These are phyloP conservation scores for Physcomitrium patens DNA, from an alignment of 225 moss, liverwort and hornwort genomes.

Conservation along the genomic window DNA sequence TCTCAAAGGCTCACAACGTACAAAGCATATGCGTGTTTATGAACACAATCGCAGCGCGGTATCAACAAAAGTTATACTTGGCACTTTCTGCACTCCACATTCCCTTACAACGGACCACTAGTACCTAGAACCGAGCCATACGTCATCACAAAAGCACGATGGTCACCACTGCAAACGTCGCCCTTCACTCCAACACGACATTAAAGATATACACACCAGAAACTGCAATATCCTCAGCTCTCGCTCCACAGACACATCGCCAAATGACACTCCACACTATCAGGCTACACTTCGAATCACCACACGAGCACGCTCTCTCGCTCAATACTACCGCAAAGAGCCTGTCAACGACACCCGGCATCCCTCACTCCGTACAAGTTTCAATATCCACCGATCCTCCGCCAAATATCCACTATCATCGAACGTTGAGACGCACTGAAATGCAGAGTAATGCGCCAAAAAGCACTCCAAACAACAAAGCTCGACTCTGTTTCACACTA, in stretches of 20 bases:
- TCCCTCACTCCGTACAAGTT: neutral
- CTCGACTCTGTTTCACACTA: neutral
- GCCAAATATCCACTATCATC: neutral
- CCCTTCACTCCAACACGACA: neutral
- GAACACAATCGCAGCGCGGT: neutral
- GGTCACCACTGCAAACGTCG: neutral
- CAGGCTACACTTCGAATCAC: neutral
- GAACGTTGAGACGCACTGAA: neutral
- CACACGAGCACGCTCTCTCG: neutral
- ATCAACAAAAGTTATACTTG: neutral
- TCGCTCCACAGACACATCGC: neutral
- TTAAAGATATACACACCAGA: neutral
- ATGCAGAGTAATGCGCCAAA: neutral
- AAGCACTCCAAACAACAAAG: neutral
- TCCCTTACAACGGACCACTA: neutral
- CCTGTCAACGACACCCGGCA: neutral
- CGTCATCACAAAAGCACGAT: neutral
- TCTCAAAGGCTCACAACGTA: neutral
- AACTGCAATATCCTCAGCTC: conserved; percentile 14
- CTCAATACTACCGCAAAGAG: neutral
- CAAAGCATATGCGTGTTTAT: neutral
- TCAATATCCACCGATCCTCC: neutral
- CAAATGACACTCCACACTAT: neutral
- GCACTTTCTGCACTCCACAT: conserved; percentile 14
- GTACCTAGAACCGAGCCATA: conserved; percentile 11